Base-by-base conservation (phyloP, 2,329 filamentous ascomycete genomes). In the Fonsecaea nubica region DNA sequence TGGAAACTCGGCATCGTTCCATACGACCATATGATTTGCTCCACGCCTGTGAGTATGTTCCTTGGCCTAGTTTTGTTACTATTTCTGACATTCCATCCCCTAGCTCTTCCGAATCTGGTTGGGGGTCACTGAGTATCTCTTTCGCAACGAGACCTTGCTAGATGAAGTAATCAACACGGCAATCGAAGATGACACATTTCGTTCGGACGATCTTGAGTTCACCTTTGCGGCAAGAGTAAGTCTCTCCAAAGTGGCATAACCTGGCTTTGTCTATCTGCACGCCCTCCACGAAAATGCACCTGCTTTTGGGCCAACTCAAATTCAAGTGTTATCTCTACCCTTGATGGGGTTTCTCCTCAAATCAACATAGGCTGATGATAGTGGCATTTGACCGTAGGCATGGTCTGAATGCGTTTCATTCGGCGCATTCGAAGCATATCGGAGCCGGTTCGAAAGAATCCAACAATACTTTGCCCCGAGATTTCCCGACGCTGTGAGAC, bases 11-110 rank as follows among this genome's bases (percentile, higher is more conserved):
- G 89, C 38, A 99, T 97, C 74, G 91, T 96, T 56, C 95, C 95
- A 0, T 99, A 99, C 78, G 94, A 99, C 79, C 96, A 99, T 82
- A 99, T 99, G 93, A 96, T 99, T 72, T 99, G 95, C 82, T 97
- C 93, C 62, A 99, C 95, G 45, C 95, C 95, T 57, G 87, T 89
- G 75, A 77, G 85, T 81, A 15, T 40, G 35, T 35, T 35, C 52
- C 42, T 58, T 58, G 42, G 38, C 35, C 50, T 63, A 56, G 55
- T 9, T 25, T 18, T 53, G 25, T 38, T 58, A 54, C 66, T 66
- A 62, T 69, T 67, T 56, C 58, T 70, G 64, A 56, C 38, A 4
- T 3, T 0, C n/a, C 62, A 4, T 40, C 56, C 21, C 54, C 52
- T 62, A 89, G 81, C 87, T 98, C 55, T 99, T 99, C 83, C 91